These are phyloP conservation scores for Hanseniaspora clermontiae DNA, from an alignment of 805 yeast genomes.

Conservation along the genomic window DNA sequence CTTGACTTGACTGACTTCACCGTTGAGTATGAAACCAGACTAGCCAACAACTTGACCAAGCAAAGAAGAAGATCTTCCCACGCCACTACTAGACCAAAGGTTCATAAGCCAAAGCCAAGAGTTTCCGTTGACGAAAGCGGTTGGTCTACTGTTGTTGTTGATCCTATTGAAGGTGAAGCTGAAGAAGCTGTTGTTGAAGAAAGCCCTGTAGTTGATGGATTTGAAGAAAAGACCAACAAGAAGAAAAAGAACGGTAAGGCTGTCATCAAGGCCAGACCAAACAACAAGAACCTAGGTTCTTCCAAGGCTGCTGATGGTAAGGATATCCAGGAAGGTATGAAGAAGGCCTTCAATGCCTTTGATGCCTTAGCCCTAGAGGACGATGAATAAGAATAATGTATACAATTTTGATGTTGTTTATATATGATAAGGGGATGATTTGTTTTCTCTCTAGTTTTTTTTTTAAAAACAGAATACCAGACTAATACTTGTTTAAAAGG, in stretches of 20 bases:
- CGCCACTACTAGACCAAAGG: conserved; percentile 36
- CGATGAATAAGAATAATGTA: conserved; percentile 33
- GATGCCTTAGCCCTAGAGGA: conserved; percentile 57
- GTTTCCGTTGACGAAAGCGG: conserved; percentile 62
- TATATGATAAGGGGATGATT: not conserved
- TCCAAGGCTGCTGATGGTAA: conserved; percentile 62
- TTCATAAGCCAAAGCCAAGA: conserved; percentile 43
- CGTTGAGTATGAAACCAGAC: conserved; percentile 27
- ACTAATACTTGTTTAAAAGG: too few species aligned
- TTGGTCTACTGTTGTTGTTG: conserved; percentile 54
- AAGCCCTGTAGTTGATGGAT: not conserved
- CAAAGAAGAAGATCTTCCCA: conserved; percentile 53
- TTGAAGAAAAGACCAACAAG: conserved; percentile 28
- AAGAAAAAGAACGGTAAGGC: conserved; percentile 35
- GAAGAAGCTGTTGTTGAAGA: conserved; percentile 24
- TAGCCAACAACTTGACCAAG: conserved; percentile 30
- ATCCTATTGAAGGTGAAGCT: conserved; percentile 23
- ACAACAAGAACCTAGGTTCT: conserved; percentile 61
- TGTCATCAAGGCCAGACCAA: conserved; percentile 48
- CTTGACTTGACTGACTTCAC: conserved; percentile 54
- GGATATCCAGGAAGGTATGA: conserved; percentile 59
- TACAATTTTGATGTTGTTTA: not conserved
- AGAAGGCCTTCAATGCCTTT: conserved; percentile 62
- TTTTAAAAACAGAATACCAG: too few species aligned
- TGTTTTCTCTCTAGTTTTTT: too few species aligned